These are phyloP conservation scores for Talaromyces verruculosus DNA, from an alignment of 2,329 filamentous ascomycete species.

Conservation along the genomic window DNA sequence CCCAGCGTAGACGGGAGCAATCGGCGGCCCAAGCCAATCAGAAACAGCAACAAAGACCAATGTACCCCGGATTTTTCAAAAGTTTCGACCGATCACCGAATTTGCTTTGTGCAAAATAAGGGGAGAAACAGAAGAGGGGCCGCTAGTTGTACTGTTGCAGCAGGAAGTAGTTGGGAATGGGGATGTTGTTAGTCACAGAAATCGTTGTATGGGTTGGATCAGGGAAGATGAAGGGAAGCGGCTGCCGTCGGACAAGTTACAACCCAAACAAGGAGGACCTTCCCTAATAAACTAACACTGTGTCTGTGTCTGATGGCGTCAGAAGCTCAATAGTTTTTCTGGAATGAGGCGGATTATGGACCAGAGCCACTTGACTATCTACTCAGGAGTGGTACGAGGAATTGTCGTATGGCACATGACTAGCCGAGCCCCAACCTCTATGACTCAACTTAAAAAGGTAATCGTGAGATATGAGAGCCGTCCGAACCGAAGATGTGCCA, in stretches of 20 bases:
- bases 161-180: background rate
- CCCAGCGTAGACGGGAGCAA: background rate
- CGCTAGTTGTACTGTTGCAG: conserved; percentile 8
- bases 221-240: background rate
- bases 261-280: background rate
- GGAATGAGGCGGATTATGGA: background rate
- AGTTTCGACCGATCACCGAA: conserved; percentile 1
- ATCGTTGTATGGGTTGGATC: conserved; percentile 20
- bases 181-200: conserved; percentile 26
- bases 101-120: background rate
- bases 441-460: conserved; percentile 9
- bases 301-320: background rate
- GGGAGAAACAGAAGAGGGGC: conserved; percentile 12
- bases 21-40: conserved; percentile 6
- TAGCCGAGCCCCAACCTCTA: background rate
- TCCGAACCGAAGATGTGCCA: background rate
- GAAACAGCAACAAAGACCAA: background rate
- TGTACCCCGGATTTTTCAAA: conserved; percentile 11
- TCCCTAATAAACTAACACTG: background rate
- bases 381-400: background rate
- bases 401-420: background rate
- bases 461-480: background rate
- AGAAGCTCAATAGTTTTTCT: conserved; percentile 3
- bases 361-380: background rate
- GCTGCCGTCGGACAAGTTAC: conserved; percentile 17